These are phyloP conservation scores for Apiospora kogelbergensis DNA, from an alignment of 2,329 filamentous ascomycete species.

Conservation along the genomic window DNA sequence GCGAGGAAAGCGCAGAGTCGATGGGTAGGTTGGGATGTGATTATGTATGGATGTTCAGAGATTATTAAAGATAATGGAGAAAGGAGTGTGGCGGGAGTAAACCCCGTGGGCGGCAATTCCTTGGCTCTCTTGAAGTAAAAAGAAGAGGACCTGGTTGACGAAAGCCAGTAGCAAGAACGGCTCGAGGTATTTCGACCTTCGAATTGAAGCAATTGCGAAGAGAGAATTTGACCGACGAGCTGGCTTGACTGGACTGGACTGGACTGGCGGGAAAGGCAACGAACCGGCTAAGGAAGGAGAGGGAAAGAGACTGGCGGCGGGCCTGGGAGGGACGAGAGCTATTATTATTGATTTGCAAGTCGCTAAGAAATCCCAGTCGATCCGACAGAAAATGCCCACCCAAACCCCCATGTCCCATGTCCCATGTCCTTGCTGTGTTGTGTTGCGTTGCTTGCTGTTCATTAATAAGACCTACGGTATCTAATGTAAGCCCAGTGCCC, in stretches of 20 bases:
- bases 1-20: not conserved
- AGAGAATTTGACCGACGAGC: not conserved
- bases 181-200: not conserved
- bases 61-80: conserved; percentile 3
- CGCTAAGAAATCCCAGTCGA: conserved; percentile 6
- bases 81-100: conserved; percentile 12
- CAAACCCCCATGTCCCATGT: not conserved
- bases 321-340: conserved; percentile 1
- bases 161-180: not conserved
- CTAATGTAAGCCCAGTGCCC: not conserved
- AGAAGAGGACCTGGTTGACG: not conserved
- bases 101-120: conserved; percentile 6
- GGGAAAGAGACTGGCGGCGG: conserved; percentile 1
- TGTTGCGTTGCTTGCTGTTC: not conserved
- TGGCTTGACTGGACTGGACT: not conserved
- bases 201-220: not conserved
- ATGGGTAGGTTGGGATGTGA: not conserved
- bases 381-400: conserved; percentile 1
- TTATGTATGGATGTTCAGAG: not conserved
- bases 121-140: not conserved
- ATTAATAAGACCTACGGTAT: not conserved
- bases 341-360: conserved; percentile 4
- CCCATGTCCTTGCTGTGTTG: not conserved
- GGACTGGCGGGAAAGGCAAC: conserved; percentile 4
- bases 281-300: conserved; percentile 7